Evolutionary conservation across 345 rosid genomes (phyloP).

Genomic region (Crucihimalaya himalaica): DNA sequence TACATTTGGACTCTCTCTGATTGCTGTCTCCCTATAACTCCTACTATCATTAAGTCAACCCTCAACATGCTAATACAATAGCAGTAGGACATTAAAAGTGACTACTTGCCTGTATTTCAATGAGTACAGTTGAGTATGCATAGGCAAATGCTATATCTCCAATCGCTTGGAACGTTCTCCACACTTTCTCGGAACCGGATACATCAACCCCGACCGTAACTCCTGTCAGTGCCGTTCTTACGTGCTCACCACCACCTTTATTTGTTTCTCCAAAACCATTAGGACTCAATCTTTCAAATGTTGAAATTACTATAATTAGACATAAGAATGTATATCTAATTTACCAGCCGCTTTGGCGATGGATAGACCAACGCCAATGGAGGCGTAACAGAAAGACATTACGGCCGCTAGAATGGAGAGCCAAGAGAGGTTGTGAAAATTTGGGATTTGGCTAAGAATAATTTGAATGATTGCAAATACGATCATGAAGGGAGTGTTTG

Average conservation of each 20-base stretch:
- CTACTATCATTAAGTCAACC: background rate
- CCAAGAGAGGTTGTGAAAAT: conserved; percentile 87
- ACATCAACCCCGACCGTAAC: conserved; percentile 63
- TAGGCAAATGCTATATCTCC: conserved; percentile 92
- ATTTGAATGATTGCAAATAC: conserved; percentile 70
- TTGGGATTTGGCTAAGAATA: conserved; percentile 78
- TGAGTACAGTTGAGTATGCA: conserved; percentile 72
- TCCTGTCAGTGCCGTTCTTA: conserved; percentile 59
- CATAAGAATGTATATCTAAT: background rate
- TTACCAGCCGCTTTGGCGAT: conserved; percentile 55
- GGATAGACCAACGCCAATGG: conserved; percentile 78
- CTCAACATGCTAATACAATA: background rate
- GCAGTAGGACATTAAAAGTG: background rate
- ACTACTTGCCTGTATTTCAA: conserved; percentile 76
- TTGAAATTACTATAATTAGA: background rate
- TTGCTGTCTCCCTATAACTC: background rate
- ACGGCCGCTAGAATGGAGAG: conserved; percentile 81
- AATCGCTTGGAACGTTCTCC: conserved; percentile 74
- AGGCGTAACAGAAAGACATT: conserved; percentile 83
- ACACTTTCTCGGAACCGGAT: conserved; percentile 69
- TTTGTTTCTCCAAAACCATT: background rate
- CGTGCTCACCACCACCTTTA: conserved; percentile 40
- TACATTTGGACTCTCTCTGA: background rate
- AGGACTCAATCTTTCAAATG: background rate
- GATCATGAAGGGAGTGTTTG: conserved; percentile 67